Percentiles rank a stretch among this genome's conserved stretches.
These are phyloP conservation scores for Aspergillus kassunensis DNA, from an alignment of 495 filamentous ascomycete genomes.

Conservation along the genomic window DNA sequence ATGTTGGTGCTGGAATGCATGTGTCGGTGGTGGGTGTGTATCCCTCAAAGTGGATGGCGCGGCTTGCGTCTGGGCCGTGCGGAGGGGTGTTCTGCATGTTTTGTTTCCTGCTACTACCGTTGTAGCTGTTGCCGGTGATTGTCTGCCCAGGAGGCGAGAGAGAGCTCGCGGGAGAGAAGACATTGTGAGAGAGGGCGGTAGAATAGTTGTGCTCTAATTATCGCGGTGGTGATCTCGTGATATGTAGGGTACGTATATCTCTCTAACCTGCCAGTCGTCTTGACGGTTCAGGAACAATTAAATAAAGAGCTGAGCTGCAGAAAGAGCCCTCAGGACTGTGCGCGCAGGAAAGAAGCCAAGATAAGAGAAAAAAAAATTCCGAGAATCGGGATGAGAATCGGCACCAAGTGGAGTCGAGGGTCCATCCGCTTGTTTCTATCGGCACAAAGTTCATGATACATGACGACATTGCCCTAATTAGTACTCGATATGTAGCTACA, in stretches of 20 bases:
- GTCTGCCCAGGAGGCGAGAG: slow-evolving; percentile 4
- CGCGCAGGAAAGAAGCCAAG: not conserved
- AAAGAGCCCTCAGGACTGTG: not conserved
- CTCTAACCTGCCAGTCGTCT: not conserved
- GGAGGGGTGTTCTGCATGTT: not conserved
- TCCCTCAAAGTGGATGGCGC: slow-evolving; percentile 3
- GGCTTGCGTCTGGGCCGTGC: slow-evolving; percentile 13
- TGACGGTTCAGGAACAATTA: not conserved
- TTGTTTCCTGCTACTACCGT: not conserved
- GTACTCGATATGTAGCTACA: too few species aligned
- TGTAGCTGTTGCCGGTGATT: not conserved
- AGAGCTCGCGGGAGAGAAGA: not conserved
- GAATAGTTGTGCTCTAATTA: not conserved
- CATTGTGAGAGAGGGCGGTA: not conserved
- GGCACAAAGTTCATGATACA: not conserved
- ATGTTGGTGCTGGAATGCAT: not conserved
- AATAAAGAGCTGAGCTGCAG: not conserved
- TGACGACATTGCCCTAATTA: slow-evolving; percentile 2
- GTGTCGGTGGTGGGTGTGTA: slow-evolving; percentile 1
- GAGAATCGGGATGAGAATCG: slow-evolving; percentile 7
- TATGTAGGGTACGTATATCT: not conserved
- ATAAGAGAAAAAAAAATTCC: not conserved
- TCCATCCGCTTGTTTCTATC: not conserved
- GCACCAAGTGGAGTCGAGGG: slow-evolving; percentile 9
- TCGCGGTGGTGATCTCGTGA: not conserved